A percentile compares a stretch with the other conserved stretches of the same genome.
Evolutionary conservation across 192 early-diverging fungal species (phyloP).

Genomic region (Entrophospora sp.): DNA sequence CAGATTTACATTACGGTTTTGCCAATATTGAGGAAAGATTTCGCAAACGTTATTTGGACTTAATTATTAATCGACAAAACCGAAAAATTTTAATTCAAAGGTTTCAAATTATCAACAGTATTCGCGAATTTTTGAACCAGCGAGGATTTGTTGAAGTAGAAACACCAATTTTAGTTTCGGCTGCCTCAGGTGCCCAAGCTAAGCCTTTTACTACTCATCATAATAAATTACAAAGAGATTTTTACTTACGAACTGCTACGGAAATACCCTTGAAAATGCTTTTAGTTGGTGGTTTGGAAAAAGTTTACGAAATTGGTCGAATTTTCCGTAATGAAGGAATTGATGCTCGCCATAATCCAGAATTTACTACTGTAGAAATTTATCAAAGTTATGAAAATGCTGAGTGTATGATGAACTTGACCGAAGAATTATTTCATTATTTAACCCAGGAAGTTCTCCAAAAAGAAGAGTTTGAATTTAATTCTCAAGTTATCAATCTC

Average conservation of each 20-base stretch:
- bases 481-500: background rate
- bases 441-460: constrained; percentile 20
- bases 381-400: constrained; percentile 74
- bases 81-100: constrained; percentile 42
- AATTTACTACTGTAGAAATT: constrained; percentile 87
- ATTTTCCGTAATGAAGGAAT: constrained; percentile 90
- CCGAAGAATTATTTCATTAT: constrained; percentile 58
- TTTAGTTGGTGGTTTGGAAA: constrained; percentile 76
- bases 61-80: constrained; percentile 58
- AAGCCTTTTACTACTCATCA: constrained; percentile 66
- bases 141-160: no score
- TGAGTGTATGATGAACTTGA: constrained; percentile 55
- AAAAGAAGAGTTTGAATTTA: background rate
- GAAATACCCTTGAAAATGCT: constrained; percentile 84
- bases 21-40: constrained; percentile 63
- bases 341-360: constrained; percentile 82
- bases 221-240: constrained; percentile 52
- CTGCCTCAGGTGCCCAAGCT: constrained; percentile 82
- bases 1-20: constrained; percentile 73
- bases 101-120: constrained; percentile 26
- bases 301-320: constrained; percentile 83
- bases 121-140: background rate
- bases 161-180: no score
- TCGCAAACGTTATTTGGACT: constrained; percentile 62
- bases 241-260: constrained; percentile 76